Conservation (phyloP, 768 basidiomycete genomes). For the Pholiota microspora region DNA sequence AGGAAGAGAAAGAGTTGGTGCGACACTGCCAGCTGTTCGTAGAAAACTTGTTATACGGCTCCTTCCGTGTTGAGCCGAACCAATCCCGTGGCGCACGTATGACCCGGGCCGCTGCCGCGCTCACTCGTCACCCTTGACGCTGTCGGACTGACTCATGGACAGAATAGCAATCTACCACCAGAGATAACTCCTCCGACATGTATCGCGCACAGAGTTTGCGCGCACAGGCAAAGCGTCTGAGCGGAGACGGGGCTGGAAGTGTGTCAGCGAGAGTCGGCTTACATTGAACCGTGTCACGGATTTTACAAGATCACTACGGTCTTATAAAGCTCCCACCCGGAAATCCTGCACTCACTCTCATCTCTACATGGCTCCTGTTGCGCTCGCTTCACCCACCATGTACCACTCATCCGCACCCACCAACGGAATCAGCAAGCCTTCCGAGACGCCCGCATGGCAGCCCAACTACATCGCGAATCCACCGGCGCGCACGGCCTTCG, state of each 20-base stretch:
- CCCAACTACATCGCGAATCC: slow-evolving; percentile 30
- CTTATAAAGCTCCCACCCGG: slow-evolving; percentile 23
- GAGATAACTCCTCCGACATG: neutral
- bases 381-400: slow-evolving; percentile 17
- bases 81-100: slow-evolving; percentile 31
- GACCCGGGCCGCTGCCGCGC: slow-evolving; percentile 12
- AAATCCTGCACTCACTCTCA: slow-evolving; percentile 12
- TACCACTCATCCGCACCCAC: slow-evolving; percentile 8
- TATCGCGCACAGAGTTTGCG: too few relatives aligned
- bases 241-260: neutral
- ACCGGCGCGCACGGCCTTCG: slow-evolving; percentile 40
- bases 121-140: neutral
- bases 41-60: slow-evolving; percentile 31
- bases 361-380: slow-evolving; percentile 31
- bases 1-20: slow-evolving; percentile 20
- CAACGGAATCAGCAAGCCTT: slow-evolving; percentile 19
- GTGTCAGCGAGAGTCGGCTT: slow-evolving; percentile 17
- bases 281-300: slow-evolving; percentile 22
- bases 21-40: slow-evolving; percentile 20
- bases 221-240: neutral
- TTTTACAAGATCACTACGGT: slow-evolving; percentile 21
- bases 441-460: slow-evolving; percentile 27
- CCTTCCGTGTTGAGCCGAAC: slow-evolving; percentile 37
- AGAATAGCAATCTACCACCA: neutral
- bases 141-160: neutral